Evolutionary conservation across 768 basidiomycete genomes (phyloP), one percentile per base, ranked within the genome.

Genomic region (Phanerochaete sordida): DNA sequence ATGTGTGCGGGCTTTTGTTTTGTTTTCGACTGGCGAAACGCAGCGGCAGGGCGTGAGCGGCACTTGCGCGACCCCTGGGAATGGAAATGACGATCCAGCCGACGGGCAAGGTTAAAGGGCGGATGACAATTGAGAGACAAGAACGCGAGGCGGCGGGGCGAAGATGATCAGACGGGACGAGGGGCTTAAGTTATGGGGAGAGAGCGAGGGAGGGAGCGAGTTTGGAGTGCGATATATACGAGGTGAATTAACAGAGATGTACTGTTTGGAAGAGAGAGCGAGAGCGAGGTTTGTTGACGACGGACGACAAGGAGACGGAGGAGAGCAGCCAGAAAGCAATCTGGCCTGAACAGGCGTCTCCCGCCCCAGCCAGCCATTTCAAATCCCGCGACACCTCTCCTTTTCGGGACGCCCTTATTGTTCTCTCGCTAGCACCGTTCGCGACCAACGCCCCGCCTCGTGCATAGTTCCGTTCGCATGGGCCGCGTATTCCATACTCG

Each of bases 401-500:
- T 57, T 58, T 53, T 61, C 58, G 44, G 48, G 52, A n/a, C 56
- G 13, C 43, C 61, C 67, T 66, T 66, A 66, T 66, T 68, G 65
- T 66, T 66, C 59, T 65, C 55, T 49, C 50, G 35, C 56, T 61
- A 59, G 62, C 65, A 59, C 61, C 57, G 59, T 60, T 54, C 64
- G 58, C 31, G 12, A 62, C 57, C 65, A 60, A 61, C 65, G 64
- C 66, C 69, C 68, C 69, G 62, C 68, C 65, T 37, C 21, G 24
- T n/a, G 33, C 43, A n/a, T n/a, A n/a, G 33, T n/a, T 30, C 46
- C 56, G 28, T 46, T 30, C 56, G 44, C 3, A n/a, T 47, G 54
- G 21, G 9, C 27, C 54, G 16, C 44, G 43, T 56, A 39, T 44
- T 21, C 54, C 37, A 44, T 27, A 5, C 27, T 21, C 56, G 15